These are phyloP conservation scores for Fusarium devonianum DNA, from an alignment of 2,329 filamentous ascomycete genomes.

Conservation along the genomic window DNA sequence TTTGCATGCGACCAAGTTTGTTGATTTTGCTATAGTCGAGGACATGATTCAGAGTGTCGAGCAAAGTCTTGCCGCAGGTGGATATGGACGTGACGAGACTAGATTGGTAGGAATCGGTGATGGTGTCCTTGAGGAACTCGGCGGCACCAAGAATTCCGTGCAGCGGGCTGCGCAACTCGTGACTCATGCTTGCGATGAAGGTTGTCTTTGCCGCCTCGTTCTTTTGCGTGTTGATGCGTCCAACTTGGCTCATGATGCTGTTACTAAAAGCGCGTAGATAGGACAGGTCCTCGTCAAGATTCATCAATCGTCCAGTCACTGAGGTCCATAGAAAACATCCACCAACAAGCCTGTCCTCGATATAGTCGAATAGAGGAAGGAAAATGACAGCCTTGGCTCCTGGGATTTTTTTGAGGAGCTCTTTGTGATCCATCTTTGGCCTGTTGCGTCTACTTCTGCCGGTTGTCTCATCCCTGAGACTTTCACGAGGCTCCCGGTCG, in stretches of 20 bases:
- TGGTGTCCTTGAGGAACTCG: constrained; percentile 57
- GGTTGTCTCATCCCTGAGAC: not conserved
- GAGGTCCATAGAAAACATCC: constrained; percentile 49
- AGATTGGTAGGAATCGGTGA: constrained; percentile 47
- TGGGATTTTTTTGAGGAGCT: constrained; percentile 46
- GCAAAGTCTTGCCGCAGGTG: constrained; percentile 56
- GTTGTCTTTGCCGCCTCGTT: constrained; percentile 62
- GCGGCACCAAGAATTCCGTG: constrained; percentile 64
- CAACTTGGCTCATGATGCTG: constrained; percentile 59
- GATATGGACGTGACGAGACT: constrained; percentile 55
- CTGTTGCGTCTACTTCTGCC: constrained; percentile 17
- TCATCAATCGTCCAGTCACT: constrained; percentile 46
- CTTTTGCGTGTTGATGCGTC: constrained; percentile 60
- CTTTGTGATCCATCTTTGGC: constrained; percentile 42
- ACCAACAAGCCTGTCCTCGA: constrained; percentile 45
- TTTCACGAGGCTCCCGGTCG: constrained; percentile 30
- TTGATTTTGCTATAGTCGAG: constrained; percentile 54
- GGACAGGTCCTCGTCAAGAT: constrained; percentile 46
- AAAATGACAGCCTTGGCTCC: constrained; percentile 47
- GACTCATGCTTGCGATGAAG: constrained; percentile 66
- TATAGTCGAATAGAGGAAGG: constrained; percentile 47
- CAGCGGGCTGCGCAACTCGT: constrained; percentile 63
- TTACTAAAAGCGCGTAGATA: constrained; percentile 45
- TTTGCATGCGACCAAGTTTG: constrained; percentile 42
- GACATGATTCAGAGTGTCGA: constrained; percentile 59